Conservation (phyloP, 345 rosid genomes). For the Chamaenerion angustifolium region DNA sequence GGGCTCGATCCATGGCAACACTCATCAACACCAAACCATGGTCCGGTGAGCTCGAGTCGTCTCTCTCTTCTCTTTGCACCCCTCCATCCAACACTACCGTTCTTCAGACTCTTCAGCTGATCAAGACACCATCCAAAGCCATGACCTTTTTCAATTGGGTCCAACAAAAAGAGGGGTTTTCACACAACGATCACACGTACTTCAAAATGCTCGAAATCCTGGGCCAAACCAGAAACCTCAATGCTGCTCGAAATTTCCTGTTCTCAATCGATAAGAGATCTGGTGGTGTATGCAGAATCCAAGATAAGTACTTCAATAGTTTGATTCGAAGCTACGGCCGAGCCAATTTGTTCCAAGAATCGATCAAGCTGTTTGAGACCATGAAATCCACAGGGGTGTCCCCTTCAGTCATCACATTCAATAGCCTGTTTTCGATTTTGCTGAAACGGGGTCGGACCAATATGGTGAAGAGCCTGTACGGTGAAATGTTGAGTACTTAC, state of each 20-base stretch:
- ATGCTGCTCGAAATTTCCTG: constrained; percentile 58
- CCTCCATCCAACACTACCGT: constrained; percentile 41
- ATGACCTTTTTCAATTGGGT: constrained; percentile 62
- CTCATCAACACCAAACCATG: constrained; percentile 35
- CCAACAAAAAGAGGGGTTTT: constrained; percentile 20
- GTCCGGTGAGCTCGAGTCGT: constrained; percentile 49
- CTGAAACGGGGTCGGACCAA: constrained; percentile 59
- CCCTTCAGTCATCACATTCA: constrained; percentile 59
- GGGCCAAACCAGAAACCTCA: constrained; percentile 47
- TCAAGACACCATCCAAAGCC: constrained; percentile 37
- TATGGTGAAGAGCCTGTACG: constrained; percentile 54
- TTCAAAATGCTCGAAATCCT: constrained; percentile 56
- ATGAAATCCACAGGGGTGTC: constrained; percentile 64
- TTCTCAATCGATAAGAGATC: constrained; percentile 54
- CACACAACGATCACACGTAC: constrained; percentile 38
- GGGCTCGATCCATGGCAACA: constrained; percentile 36
- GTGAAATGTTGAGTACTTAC: constrained; percentile 64
- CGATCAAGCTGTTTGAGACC: constrained; percentile 37
- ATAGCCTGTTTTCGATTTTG: constrained; percentile 42
- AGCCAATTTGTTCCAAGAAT: constrained; percentile 59
- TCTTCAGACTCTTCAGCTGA: constrained; percentile 41
- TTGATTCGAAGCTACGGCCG: constrained; percentile 57
- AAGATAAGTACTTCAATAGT: constrained; percentile 62
- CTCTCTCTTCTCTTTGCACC: constrained; percentile 38
- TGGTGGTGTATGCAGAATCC: constrained; percentile 22